phyloP scores from a whole-genome alignment of 2,329 filamentous ascomycete species.

The Beauveria sp. region DNA sequence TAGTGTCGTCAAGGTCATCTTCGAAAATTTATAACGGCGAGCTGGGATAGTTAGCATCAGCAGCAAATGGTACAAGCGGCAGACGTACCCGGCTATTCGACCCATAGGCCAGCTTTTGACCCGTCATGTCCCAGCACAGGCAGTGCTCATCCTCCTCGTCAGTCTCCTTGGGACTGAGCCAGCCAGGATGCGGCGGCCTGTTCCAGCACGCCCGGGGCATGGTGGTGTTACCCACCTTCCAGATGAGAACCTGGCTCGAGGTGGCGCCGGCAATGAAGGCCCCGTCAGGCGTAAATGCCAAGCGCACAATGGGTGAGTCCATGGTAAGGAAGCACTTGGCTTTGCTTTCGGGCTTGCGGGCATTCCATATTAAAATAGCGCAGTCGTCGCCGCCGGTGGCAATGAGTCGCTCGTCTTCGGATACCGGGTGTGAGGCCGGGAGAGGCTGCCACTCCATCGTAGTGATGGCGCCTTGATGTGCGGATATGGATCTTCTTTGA shows the following conservation, averaged over 20 bases:
- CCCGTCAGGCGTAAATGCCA: constrained; percentile 57
- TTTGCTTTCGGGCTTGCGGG: constrained; percentile 44
- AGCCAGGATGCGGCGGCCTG: constrained; percentile 45
- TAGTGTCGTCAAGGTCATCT: constrained; percentile 21
- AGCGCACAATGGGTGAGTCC: constrained; percentile 47
- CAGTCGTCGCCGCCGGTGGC: constrained; percentile 57
- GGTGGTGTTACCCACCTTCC: constrained; percentile 53
- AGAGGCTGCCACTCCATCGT: constrained; percentile 55
- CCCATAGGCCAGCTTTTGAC: constrained; percentile 56
- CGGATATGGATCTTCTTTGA: constrained; percentile 46
- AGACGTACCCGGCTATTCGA: constrained; percentile 52
- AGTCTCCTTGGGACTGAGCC: constrained; percentile 48
- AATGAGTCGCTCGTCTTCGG: constrained; percentile 46
- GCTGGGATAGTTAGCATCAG: constrained; percentile 21
- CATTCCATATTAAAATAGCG: constrained; percentile 56
- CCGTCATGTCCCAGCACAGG: constrained; percentile 54
- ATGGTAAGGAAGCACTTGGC: constrained; percentile 54
- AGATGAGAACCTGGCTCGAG: constrained; percentile 50
- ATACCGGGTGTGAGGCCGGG: constrained; percentile 23
- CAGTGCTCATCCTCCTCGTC: constrained; percentile 57
- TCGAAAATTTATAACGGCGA: constrained; percentile 45
- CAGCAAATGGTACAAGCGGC: not conserved
- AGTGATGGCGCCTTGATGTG: constrained; percentile 51
- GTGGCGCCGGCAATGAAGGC: constrained; percentile 56
- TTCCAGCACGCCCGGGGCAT: constrained; percentile 55